Evolutionary conservation across 2,329 filamentous ascomycete genomes (phyloP).

Genomic region (Lachnellula hyalina): DNA sequence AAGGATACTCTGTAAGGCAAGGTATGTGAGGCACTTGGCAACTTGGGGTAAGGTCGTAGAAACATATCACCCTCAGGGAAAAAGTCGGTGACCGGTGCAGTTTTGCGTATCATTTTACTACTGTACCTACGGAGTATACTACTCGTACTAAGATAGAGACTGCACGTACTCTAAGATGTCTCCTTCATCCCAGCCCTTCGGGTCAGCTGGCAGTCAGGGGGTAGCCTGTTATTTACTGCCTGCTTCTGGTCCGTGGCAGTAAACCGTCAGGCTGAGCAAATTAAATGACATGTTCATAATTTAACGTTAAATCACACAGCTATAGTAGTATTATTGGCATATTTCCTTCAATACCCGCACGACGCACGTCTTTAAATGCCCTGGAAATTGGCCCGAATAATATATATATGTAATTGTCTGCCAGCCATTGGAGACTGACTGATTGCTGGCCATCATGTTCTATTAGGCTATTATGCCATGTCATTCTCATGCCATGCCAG

Average conservation of each 20-base stretch:
- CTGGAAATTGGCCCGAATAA: background rate
- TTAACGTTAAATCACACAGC: background rate
- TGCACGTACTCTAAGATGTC: too few relatives aligned
- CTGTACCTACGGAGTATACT: too few relatives aligned
- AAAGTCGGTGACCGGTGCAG: background rate
- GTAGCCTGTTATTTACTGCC: background rate
- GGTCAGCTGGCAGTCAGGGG: background rate
- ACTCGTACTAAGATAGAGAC: background rate
- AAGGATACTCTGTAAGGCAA: too few relatives aligned
- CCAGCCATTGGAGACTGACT: background rate
- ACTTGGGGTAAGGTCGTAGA: slow-evolving; percentile 1
- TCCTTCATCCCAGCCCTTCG: slow-evolving; percentile 4
- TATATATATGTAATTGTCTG: background rate
- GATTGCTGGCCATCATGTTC: background rate
- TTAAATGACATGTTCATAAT: background rate
- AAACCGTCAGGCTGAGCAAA: background rate
- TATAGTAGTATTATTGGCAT: background rate
- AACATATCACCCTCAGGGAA: background rate
- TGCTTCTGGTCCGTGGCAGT: slow-evolving; percentile 2
- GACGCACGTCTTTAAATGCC: background rate
- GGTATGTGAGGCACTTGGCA: background rate
- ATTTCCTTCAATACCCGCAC: background rate
- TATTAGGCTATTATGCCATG: background rate
- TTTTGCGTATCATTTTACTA: background rate
- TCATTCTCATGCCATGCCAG: background rate